Percentiles rank a stretch among this genome's conserved stretches.
Conservation (phyloP, 495 filamentous ascomycete genomes). For the Annulohypoxylon maeteangense region DNA sequence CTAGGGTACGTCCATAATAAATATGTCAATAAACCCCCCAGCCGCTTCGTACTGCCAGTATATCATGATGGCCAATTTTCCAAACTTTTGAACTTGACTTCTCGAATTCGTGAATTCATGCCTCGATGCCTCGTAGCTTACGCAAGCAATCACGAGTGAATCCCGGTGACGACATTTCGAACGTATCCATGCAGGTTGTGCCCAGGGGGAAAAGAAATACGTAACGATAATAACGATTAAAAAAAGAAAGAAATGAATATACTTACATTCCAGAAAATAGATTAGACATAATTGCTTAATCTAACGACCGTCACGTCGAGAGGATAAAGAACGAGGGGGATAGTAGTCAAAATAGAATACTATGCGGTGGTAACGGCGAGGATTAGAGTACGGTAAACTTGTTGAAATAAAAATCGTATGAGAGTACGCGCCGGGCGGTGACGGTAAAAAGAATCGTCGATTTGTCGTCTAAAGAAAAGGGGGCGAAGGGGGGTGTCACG, state of each 20-base stretch:
- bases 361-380: neutral
- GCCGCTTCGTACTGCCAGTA: neutral
- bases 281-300: slow-evolving; percentile 69
- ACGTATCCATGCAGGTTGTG: neutral
- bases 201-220: neutral
- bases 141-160: slow-evolving; percentile 6
- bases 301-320: slow-evolving; percentile 37
- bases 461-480: slow-evolving; percentile 23
- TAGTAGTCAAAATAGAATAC: neutral
- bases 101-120: neutral
- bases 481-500: slow-evolving; percentile 32
- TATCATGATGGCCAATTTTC: slow-evolving; percentile 9
- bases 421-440: slow-evolving; percentile 3
- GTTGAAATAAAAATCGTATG: neutral
- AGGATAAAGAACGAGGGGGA: slow-evolving; percentile 29
- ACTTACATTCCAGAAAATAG: slow-evolving; percentile 86
- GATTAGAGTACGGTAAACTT: slow-evolving; percentile 2
- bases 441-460: slow-evolving; percentile 12
- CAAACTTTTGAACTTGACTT: slow-evolving; percentile 3
- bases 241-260: slow-evolving; percentile 27
- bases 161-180: neutral
- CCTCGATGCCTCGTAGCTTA: slow-evolving; percentile 2
- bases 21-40: slow-evolving; percentile 11
- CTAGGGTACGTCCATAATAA: slow-evolving; percentile 22
- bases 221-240: slow-evolving; percentile 15